Evolutionary conservation across 495 filamentous ascomycete genomes (phyloP).

Genomic region (Hapsidospora chrysogenum): DNA sequence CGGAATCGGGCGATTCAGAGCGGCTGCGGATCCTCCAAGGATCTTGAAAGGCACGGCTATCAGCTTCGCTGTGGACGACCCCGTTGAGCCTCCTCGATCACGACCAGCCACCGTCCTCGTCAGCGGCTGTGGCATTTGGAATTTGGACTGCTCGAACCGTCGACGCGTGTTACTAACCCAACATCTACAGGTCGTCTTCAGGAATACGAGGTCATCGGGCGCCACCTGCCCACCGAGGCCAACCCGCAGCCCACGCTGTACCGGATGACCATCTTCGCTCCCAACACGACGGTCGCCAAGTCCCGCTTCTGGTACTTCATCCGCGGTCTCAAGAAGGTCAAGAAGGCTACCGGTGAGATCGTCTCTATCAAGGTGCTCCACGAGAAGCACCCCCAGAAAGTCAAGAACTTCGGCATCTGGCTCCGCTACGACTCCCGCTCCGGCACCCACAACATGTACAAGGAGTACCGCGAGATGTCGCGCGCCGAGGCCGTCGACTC

Average conservation of each 20-base stretch:
- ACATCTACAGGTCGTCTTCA: conserved; percentile 86
- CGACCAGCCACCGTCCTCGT: too few relatives aligned
- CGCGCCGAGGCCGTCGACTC: conserved; percentile 87
- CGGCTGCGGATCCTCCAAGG: too few relatives aligned
- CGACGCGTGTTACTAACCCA: too few relatives aligned
- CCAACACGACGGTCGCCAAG: conserved; percentile 94
- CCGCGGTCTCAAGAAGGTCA: conserved; percentile 95
- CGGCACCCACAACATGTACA: conserved; percentile 99
- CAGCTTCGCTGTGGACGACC: too few relatives aligned
- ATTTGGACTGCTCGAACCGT: too few relatives aligned
- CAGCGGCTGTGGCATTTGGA: too few relatives aligned
- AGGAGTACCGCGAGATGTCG: conserved; percentile 98
- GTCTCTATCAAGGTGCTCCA: conserved; percentile 91
- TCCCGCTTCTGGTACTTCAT: conserved; percentile 99
- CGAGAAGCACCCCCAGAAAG: conserved; percentile 96
- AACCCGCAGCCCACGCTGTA: conserved; percentile 95
- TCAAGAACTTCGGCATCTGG: conserved; percentile 99
- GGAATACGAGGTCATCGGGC: conserved; percentile 99
- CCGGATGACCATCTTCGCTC: conserved; percentile 99
- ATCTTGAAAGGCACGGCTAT: too few relatives aligned
- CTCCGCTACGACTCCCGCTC: conserved; percentile 99
- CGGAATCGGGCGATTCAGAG: too few relatives aligned
- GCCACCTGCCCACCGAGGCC: conserved; percentile 89
- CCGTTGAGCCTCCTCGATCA: too few relatives aligned
- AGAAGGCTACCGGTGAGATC: conserved; percentile 99